These are phyloP conservation scores for Penicillium nordicum DNA, from an alignment of 2,329 filamentous ascomycete genomes.

Conservation along the genomic window DNA sequence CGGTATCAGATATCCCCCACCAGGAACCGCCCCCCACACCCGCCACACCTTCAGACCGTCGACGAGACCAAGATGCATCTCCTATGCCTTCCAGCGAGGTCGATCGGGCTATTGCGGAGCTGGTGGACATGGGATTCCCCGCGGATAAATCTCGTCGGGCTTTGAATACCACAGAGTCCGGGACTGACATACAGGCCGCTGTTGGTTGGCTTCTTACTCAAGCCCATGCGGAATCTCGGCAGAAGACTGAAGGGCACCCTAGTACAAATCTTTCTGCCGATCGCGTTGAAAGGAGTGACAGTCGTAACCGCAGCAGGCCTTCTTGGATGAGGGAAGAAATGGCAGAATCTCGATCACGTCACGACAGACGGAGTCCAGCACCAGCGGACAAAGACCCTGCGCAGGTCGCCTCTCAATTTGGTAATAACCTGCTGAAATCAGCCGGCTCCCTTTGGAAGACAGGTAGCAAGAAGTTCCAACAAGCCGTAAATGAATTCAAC, in stretches of 20 bases:
- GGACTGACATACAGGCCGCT: conserved; percentile 77
- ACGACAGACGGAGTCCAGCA: conserved; percentile 38
- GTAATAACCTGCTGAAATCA: conserved; percentile 82
- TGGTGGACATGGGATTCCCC: conserved; percentile 93
- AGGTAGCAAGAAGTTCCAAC: conserved; percentile 86
- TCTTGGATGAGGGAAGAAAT: conserved; percentile 62
- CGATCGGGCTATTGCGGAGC: conserved; percentile 77
- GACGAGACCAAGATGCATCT: conserved; percentile 17
- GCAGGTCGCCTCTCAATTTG: conserved; percentile 77
- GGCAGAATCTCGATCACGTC: conserved; percentile 23
- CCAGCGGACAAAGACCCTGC: conserved; percentile 68
- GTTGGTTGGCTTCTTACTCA: conserved; percentile 88
- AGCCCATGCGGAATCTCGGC: conserved; percentile 78
- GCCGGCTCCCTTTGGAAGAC: conserved; percentile 95
- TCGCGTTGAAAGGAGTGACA: conserved; percentile 26
- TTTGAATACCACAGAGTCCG: conserved; percentile 73
- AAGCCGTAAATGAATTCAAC: conserved; percentile 83
- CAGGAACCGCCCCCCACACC: conserved; percentile 29
- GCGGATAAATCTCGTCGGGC: conserved; percentile 78
- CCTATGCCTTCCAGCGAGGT: conserved; percentile 50
- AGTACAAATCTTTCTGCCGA: conserved; percentile 16
- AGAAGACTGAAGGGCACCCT: conserved; percentile 53
- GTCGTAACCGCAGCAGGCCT: conserved; percentile 41
- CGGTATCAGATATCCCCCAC: conserved; percentile 51
- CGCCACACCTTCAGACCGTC: conserved; percentile 7